Percentiles rank a stretch among this genome's conserved stretches.
These are phyloP conservation scores for Metarhizium guizhouense DNA, from an alignment of 2,329 filamentous ascomycete species.

Conservation along the genomic window DNA sequence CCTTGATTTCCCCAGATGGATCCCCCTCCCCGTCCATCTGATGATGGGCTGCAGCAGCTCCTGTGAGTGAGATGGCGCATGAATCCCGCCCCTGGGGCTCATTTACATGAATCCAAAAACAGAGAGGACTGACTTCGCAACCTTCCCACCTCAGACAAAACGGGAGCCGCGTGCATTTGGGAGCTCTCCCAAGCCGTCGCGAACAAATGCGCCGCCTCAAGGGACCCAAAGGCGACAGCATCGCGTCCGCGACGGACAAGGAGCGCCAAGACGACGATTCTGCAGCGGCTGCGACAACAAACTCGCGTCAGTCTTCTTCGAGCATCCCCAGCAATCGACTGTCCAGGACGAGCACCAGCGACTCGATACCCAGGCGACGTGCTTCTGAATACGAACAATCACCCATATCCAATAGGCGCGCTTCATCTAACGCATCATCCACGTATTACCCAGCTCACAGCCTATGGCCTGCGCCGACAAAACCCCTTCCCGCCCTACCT, in stretches of 20 bases:
- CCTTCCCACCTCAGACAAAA: not conserved
- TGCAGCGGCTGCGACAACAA: not conserved
- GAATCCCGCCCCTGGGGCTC: not conserved
- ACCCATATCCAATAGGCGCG: not conserved
- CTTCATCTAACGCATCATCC: slow-evolving; percentile 3
- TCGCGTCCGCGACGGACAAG: not conserved
- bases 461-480: slow-evolving; percentile 6
- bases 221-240: not conserved
- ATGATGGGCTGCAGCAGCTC: not conserved
- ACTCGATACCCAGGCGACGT: not conserved
- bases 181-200: not conserved
- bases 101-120: not conserved
- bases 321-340: not conserved
- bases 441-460: slow-evolving; percentile 2
- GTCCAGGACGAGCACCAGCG: not conserved
- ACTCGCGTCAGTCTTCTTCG: not conserved
- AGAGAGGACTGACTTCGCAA: not conserved
- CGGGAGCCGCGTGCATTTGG: not conserved
- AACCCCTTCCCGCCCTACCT: slow-evolving; percentile 6
- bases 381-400: not conserved
- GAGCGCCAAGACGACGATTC: not conserved
- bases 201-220: not conserved
- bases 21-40: not conserved
- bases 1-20: not conserved
- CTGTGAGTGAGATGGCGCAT: slow-evolving; percentile 3